Percentiles rank a stretch among this genome's conserved stretches.
These are phyloP conservation scores for Salix caprea DNA, from an alignment of 345 rosid genomes.

Conservation along the genomic window DNA sequence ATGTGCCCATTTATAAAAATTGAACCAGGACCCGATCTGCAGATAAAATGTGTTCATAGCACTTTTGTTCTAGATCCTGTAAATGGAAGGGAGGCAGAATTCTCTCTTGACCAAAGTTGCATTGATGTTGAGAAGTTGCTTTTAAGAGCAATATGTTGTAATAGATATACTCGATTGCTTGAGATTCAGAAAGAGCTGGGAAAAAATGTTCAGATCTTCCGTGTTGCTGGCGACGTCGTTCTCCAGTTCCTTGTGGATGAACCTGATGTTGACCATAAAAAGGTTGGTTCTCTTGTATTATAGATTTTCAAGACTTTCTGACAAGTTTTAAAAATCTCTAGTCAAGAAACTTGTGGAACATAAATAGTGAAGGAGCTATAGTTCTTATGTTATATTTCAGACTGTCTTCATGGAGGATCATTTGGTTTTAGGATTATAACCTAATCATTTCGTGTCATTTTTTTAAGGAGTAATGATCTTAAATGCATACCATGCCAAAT, in stretches of 20 bases:
- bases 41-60: slow-evolving; percentile 72
- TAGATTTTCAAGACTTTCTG: not conserved
- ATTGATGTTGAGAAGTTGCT: slow-evolving; percentile 88
- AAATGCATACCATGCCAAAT: not conserved
- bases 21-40: slow-evolving; percentile 83
- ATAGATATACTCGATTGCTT: slow-evolving; percentile 84
- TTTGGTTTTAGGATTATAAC: not conserved
- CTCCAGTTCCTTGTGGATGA: slow-evolving; percentile 56
- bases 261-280: slow-evolving; percentile 40
- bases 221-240: slow-evolving; percentile 60
- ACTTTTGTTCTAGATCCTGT: slow-evolving; percentile 80
- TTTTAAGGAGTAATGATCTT: slow-evolving; percentile 10
- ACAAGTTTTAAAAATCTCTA: not conserved
- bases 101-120: slow-evolving; percentile 75
- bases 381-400: not conserved
- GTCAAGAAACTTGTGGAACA: not conserved
- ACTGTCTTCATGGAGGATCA: not conserved
- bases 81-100: slow-evolving; percentile 75
- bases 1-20: slow-evolving; percentile 71
- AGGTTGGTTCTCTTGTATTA: slow-evolving; percentile 35
- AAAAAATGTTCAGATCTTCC: slow-evolving; percentile 62
- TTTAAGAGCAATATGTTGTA: slow-evolving; percentile 80
- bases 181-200: slow-evolving; percentile 86
- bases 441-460: not conserved
- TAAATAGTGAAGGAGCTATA: not conserved